Evolutionary conservation across 1,284 basidiomycete species (phyloP), one percentile per base, ranked within the genome.

Genomic region (Leccinum pachyderme): DNA sequence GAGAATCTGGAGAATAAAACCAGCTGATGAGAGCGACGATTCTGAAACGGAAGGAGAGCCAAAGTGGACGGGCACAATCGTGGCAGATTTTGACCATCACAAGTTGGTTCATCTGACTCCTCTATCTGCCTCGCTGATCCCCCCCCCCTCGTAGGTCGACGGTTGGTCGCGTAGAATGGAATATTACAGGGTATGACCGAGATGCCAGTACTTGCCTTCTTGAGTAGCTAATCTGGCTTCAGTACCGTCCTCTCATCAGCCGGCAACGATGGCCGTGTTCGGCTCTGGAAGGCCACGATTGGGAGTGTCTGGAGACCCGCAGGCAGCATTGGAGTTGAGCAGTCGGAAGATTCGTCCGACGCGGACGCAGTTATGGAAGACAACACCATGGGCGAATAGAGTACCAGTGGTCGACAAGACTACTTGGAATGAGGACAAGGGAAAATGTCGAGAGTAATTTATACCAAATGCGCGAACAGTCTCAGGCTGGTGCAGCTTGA

Each of bases 201-300:
- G 49, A n/a, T 8, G 13, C 1, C 18, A 18, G 47, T 24, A 8
- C 48, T 49, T 53, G 11, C 43, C 31, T 53, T 44, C 11, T 12
- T 13, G 33, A 33, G 22, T 49, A 53, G 28, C 54, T 63, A 24
- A 66, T 44, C 18, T 25, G 24, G 31, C 39, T 8, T 65, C 22
- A 95, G 94, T 3, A 96, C 94, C 9, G 82, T 95, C 3, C 77
- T 98, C 13, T 91, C 92, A 1, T 93, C 91, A 0, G 86, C 89
- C 2, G 93, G 93, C 5, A 94, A 95, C 60, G 95, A 97, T 59
- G 95, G 93, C 0, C 82, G 88, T 13, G 83, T 97, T 31, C 79
- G 93, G 22, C 72, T 97, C 35, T 97, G 93, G 90, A 96, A 96
- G 72, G 87, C 88, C 13, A 86, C 85, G 0, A 79, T 79, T 13